Evolutionary conservation across 176 grass and related monocot genomes (phyloP).

Genomic region (Carex kokanica): DNA sequence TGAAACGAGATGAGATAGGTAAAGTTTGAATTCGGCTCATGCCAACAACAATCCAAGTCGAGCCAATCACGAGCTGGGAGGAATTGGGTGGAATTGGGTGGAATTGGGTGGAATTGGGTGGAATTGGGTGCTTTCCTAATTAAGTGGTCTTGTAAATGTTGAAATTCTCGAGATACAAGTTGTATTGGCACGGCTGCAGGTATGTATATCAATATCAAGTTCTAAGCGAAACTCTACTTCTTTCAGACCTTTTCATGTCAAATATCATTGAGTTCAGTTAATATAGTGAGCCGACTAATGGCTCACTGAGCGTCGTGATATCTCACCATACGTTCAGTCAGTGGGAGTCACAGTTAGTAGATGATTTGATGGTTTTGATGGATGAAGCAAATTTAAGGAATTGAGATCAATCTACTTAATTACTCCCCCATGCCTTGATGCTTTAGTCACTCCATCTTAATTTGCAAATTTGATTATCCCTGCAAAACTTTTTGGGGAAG

Average conservation of each 20-base stretch:
- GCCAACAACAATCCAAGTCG: no score
- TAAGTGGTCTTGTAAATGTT: neutral
- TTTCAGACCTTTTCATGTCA: neutral
- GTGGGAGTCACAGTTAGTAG: neutral
- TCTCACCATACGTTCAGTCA: neutral
- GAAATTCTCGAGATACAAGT: neutral
- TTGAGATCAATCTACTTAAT: no score
- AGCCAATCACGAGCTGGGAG: no score
- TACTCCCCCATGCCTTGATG: neutral
- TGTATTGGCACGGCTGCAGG: neutral
- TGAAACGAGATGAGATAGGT: no score
- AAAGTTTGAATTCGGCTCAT: no score
- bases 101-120: no score
- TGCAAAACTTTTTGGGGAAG: no score
- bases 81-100: neutral
- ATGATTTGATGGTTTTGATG: neutral
- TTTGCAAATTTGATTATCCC: no score
- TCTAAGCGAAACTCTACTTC: neutral
- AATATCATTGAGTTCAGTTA: neutral
- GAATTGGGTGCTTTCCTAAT: neutral
- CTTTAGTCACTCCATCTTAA: no score
- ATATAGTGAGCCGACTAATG: neutral
- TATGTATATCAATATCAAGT: neutral
- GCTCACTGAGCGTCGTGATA: neutral
- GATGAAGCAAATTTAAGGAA: neutral